These are phyloP conservation scores for Fusarium pseudograminearum DNA, from an alignment of 2,329 filamentous ascomycete genomes.

Conservation along the genomic window DNA sequence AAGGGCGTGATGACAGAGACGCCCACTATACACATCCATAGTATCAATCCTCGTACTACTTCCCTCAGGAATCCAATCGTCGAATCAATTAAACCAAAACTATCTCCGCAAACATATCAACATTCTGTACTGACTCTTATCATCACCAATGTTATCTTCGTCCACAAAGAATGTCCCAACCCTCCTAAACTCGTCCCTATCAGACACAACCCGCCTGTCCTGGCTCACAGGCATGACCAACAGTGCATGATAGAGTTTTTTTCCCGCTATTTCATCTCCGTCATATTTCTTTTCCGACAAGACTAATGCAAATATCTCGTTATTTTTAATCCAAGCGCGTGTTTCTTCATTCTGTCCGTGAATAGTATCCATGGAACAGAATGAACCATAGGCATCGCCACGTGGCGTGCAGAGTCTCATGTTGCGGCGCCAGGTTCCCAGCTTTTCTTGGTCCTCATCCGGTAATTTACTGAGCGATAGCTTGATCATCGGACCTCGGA, in stretches of 20 bases:
- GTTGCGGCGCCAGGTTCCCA: background rate
- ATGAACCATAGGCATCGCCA: background rate
- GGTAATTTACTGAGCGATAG: background rate
- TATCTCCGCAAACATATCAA: background rate
- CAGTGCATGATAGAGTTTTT: background rate
- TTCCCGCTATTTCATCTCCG: rapidly evolving
- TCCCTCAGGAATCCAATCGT: rapidly evolving
- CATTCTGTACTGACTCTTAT: background rate
- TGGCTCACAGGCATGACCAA: background rate
- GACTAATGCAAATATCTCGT: background rate
- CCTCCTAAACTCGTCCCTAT: background rate
- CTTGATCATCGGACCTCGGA: background rate
- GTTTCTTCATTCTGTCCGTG: background rate
- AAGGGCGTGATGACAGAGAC: background rate
- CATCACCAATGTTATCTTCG: background rate
- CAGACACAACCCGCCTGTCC: background rate
- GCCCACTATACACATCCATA: no score
- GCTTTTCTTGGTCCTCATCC: background rate
- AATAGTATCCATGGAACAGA: background rate
- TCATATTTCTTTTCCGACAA: background rate
- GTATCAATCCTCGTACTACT: background rate
- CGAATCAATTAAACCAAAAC: background rate
- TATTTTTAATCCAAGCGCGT: background rate
- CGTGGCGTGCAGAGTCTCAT: slow-evolving; percentile 18
- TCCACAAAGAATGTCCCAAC: background rate